These are phyloP conservation scores for Mycena albidolilacea DNA, from an alignment of 768 basidiomycete species.

Conservation along the genomic window DNA sequence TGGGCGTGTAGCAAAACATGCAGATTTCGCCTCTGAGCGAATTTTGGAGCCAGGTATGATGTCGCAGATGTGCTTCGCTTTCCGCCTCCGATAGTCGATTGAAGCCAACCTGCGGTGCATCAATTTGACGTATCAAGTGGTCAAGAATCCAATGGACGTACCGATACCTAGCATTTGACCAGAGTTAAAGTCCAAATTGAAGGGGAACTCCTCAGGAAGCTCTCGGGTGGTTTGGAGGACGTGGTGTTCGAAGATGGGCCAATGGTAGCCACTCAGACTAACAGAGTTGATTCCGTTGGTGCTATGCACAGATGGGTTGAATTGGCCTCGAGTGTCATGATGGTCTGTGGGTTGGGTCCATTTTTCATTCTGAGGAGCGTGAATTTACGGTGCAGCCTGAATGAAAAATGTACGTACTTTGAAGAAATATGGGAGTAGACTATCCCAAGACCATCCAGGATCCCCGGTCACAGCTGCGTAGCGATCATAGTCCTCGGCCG, in stretches of 20 bases:
- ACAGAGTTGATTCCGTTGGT: conserved; percentile 47
- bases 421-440: conserved; percentile 42
- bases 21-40: background rate
- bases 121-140: background rate
- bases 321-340: conserved; percentile 56
- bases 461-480: too few relatives aligned
- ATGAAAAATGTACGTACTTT: conserved; percentile 41
- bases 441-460: too few relatives aligned
- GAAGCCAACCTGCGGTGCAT: conserved; percentile 41
- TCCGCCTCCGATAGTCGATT: conserved; percentile 43
- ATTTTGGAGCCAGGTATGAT: conserved; percentile 42
- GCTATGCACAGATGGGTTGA: conserved; percentile 54
- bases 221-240: conserved; percentile 48
- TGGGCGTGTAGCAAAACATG: background rate
- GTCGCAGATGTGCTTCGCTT: conserved; percentile 31
- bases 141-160: conserved; percentile 5
- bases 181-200: conserved; percentile 41
- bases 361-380: conserved; percentile 51
- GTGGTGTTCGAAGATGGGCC: conserved; percentile 36
- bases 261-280: conserved; percentile 49
- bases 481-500: too few relatives aligned
- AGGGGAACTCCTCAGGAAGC: conserved; percentile 22
- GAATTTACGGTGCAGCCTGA: background rate
- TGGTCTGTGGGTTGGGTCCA: conserved; percentile 52
- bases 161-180: conserved; percentile 47